These are phyloP conservation scores for Aspergillus bertholletiae DNA, from an alignment of 495 filamentous ascomycete species.

Conservation along the genomic window DNA sequence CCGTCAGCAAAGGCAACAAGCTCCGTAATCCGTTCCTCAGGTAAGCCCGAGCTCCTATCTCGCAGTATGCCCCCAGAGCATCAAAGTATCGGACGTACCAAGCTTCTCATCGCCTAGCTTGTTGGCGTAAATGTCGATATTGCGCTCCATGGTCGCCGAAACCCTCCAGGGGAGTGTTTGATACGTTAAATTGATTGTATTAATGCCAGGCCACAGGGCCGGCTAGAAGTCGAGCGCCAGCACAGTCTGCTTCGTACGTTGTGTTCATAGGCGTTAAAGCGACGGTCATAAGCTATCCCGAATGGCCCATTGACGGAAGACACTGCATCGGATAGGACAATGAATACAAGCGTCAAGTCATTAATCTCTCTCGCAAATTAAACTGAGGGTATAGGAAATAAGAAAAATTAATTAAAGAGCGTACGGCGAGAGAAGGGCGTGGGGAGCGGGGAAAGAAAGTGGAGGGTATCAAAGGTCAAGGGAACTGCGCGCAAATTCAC, in stretches of 20 bases:
- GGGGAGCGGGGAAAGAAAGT: constrained; percentile 41
- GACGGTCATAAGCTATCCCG: constrained; percentile 40
- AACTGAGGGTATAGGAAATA: constrained; percentile 39
- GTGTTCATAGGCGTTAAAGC: constrained; percentile 47
- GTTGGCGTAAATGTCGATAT: constrained; percentile 56
- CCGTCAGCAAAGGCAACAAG: constrained; percentile 2
- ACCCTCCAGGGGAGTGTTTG: constrained; percentile 22
- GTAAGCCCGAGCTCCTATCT: not conserved
- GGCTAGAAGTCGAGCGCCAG: constrained; percentile 31
- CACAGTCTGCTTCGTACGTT: constrained; percentile 23
- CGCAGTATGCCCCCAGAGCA: not conserved
- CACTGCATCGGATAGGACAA: constrained; percentile 27
- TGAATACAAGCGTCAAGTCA: constrained; percentile 34
- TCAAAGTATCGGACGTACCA: constrained; percentile 38
- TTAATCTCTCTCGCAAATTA: constrained; percentile 42
- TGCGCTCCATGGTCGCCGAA: constrained; percentile 44
- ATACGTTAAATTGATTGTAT: constrained; percentile 18
- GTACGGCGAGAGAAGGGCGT: constrained; percentile 30
- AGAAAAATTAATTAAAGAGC: constrained; percentile 47
- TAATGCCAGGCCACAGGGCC: constrained; percentile 43
- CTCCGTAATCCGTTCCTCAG: not conserved
- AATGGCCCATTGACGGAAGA: constrained; percentile 51
- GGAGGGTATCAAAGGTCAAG: constrained; percentile 66
- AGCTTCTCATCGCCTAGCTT: constrained; percentile 58
- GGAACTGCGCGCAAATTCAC: constrained; percentile 36